These are phyloP conservation scores for Termitomyces sp. DNA, from an alignment of 768 basidiomycete species.

Conservation along the genomic window DNA sequence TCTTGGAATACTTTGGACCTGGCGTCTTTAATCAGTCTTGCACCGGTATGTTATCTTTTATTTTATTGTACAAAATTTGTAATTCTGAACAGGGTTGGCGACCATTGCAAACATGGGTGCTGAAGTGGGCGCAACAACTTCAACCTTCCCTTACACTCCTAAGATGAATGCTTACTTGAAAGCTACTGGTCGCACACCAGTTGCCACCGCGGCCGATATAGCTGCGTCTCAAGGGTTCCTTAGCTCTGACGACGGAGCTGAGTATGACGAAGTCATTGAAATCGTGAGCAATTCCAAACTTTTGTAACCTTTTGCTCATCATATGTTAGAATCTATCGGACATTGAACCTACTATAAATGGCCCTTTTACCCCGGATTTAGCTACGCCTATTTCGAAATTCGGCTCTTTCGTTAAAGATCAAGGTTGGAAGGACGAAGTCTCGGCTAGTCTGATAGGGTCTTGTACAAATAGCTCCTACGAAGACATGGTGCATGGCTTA, in stretches of 20 bases:
- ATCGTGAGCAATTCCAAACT: conserved; percentile 51
- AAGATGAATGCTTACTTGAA: conserved; percentile 87
- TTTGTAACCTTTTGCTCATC: neutral
- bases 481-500: conserved; percentile 68
- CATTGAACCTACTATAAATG: conserved; percentile 90
- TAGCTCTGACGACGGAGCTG: conserved; percentile 75
- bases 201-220: conserved; percentile 81
- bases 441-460: conserved; percentile 93
- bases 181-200: conserved; percentile 84
- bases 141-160: conserved; percentile 92
- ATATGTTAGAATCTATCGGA: conserved; percentile 73
- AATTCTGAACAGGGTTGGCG: conserved; percentile 56
- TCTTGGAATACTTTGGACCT: conserved; percentile 95
- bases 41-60: conserved; percentile 52
- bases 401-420: conserved; percentile 67
- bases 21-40: conserved; percentile 88
- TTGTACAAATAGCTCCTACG: conserved; percentile 99
- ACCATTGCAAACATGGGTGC: conserved; percentile 99
- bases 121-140: conserved; percentile 99
- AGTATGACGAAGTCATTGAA: conserved; percentile 94
- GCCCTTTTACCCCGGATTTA: conserved; percentile 96
- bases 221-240: conserved; percentile 79
- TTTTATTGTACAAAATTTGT: neutral
- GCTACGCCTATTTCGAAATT: conserved; percentile 93
- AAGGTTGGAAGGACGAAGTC: conserved; percentile 92